phyloP scores from a whole-genome alignment of 2,329 filamentous ascomycete species.

The Arthrobotrys entomopaga region DNA sequence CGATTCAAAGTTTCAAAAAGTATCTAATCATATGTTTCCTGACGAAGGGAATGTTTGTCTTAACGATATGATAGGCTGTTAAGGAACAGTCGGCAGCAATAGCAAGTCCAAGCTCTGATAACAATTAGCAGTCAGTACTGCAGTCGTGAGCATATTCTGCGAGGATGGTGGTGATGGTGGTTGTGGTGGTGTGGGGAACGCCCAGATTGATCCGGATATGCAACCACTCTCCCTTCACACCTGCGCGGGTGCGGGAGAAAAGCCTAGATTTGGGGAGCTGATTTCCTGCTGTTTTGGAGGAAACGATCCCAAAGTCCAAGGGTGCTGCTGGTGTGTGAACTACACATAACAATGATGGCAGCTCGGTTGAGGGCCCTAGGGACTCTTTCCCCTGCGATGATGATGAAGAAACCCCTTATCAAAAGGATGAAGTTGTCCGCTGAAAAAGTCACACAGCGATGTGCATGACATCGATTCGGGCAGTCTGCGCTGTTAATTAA shows the following conservation, averaged over 20 bases:
- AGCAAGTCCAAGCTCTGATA: conserved; percentile 2
- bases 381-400: too few relatives aligned
- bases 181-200: conserved; percentile 46
- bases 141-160: neutral
- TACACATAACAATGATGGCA: too few relatives aligned
- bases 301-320: too few relatives aligned
- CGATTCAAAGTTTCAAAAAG: too few relatives aligned
- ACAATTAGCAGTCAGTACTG: neutral
- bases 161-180: neutral
- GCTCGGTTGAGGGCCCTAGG: too few relatives aligned
- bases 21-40: too few relatives aligned
- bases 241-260: conserved; percentile 55
- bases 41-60: neutral
- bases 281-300: neutral
- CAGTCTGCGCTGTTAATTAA: too few relatives aligned
- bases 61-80: neutral
- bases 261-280: conserved; percentile 50
- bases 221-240: conserved; percentile 42
- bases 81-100: neutral
- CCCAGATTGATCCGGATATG: conserved; percentile 53
- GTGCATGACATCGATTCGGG: too few relatives aligned
- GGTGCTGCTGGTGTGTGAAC: too few relatives aligned
- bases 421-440: too few relatives aligned
- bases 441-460: too few relatives aligned
- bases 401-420: too few relatives aligned